Percentiles rank a stretch among this genome's conserved stretches.
Conservation (phyloP, 441 rosid genomes). For the Arabidopsis lyrata region DNA sequence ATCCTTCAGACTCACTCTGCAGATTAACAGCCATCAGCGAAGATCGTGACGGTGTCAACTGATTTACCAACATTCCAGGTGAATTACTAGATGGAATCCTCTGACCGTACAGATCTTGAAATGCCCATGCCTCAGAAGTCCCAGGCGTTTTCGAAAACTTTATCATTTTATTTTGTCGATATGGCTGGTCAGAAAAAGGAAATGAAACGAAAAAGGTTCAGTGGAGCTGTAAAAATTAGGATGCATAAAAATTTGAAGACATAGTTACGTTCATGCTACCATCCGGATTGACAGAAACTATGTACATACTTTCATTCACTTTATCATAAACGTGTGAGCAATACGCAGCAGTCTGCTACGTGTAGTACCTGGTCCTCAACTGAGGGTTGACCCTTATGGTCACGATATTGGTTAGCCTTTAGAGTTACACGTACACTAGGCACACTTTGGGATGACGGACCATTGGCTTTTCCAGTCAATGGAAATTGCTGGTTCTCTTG, state of each 20-base stretch:
- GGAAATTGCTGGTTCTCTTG: constrained; percentile 56
- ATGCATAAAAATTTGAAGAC: constrained; percentile 19
- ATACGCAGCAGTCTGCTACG: constrained; percentile 31
- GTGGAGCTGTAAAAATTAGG: constrained; percentile 9
- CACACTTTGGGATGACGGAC: constrained; percentile 52
- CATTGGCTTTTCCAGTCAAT: constrained; percentile 53
- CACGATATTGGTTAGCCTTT: constrained; percentile 52
- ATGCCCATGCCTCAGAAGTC: constrained; percentile 51
- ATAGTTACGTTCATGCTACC: constrained; percentile 23
- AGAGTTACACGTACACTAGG: constrained; percentile 42
- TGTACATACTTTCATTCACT: constrained; percentile 29
- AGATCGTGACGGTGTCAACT: constrained; percentile 51
- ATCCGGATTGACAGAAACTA: constrained; percentile 20
- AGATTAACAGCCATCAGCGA: constrained; percentile 56
- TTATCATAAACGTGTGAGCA: constrained; percentile 24
- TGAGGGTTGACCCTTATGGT: constrained; percentile 47
- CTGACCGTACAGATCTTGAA: constrained; percentile 53
- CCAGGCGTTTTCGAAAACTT: constrained; percentile 55
- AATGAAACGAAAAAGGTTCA: constrained; percentile 16
- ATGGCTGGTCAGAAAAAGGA: constrained; percentile 50
- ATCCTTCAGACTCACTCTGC: constrained; percentile 59
- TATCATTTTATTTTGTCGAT: constrained; percentile 56
- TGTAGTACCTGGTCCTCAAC: constrained; percentile 66
- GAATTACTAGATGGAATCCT: constrained; percentile 57
- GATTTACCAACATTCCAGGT: constrained; percentile 56